Evolutionary conservation across 225 moss, liverwort and hornwort genomes (phyloP), one percentile per base, ranked within the genome.

Genomic region (Sphagnum tenellum): DNA sequence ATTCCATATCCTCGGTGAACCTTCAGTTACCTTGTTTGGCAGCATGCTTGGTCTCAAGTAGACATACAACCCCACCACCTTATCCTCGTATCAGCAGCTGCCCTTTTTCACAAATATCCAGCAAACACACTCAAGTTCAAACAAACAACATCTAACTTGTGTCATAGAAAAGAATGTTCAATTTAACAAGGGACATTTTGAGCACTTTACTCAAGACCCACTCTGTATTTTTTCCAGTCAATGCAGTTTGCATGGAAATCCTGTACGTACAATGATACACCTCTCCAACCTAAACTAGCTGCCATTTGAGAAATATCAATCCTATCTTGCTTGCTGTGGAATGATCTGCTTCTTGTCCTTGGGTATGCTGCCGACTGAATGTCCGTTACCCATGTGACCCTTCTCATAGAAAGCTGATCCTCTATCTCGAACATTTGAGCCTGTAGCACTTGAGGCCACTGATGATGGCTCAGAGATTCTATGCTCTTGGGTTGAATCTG

Each of bases 401-500:
- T 70, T 44, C 66, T 59, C 62, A 59, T 9, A 52, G 52, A 52
- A 52, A 9, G 52, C 52, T 9, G 6, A 6, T 9, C 52, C 52
- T 52, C 66, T 67, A 56, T 52, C 67, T 48, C 12, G 56, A 46
- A 60, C 64, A 61, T 61, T 50, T 4, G 72, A 60, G 46, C 64
- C 61, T 11, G 72, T 68, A 55, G 52, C 65, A 9, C 7, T 5
- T 50, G 64, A 62, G 6, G 52, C 9, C 60, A 64, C 70, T 69
- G 69, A 72, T 9, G 49, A 56, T 47, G 48, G 64, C 62, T 62
- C 72, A 9, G 9, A 1, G 14, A 70, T 69, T 67, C 71, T 75
- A 56, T 79, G 78, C 68, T 86, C 86, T 63, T 82, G 86, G 62
- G 79, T 90, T 45, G 89, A 87, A 8, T 87, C 82, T 46, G 89